Percentiles rank a stretch among this genome's conserved stretches.
These are phyloP conservation scores for Zea mays DNA, from an alignment of 176 grass and related monocot genomes.

Conservation along the genomic window DNA sequence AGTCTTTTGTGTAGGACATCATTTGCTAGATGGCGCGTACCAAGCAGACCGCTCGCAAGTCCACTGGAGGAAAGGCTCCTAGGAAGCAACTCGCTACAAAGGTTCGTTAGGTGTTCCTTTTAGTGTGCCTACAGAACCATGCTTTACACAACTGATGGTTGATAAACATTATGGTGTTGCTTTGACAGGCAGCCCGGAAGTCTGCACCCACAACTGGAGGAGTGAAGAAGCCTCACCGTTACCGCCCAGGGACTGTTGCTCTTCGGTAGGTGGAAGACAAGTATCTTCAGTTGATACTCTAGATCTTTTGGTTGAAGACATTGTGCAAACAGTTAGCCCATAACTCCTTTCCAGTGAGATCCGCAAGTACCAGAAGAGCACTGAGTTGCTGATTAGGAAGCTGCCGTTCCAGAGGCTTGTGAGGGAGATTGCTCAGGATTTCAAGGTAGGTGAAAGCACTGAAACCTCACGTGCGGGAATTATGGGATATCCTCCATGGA, in stretches of 20 bases:
- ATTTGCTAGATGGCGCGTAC: slow-evolving; percentile 44
- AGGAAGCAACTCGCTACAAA: slow-evolving; percentile 53
- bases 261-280: slow-evolving; percentile 14
- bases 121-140: not conserved
- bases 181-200: slow-evolving; percentile 41
- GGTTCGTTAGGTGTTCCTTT: slow-evolving; percentile 23
- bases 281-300: not conserved
- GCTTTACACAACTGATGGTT: not conserved
- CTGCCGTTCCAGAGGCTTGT: slow-evolving; percentile 54
- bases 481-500: too few relatives aligned
- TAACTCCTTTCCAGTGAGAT: slow-evolving; percentile 27
- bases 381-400: slow-evolving; percentile 50
- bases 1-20: not conserved
- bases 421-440: slow-evolving; percentile 57
- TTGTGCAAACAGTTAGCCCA: not conserved
- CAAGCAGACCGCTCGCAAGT: slow-evolving; percentile 56
- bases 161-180: not conserved
- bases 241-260: slow-evolving; percentile 46
- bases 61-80: slow-evolving; percentile 51
- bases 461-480: too few relatives aligned
- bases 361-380: slow-evolving; percentile 51
- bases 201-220: slow-evolving; percentile 48
- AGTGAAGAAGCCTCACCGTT: slow-evolving; percentile 55
- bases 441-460: slow-evolving; percentile 45
- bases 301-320: not conserved